These are phyloP conservation scores for Thelonectria blattea DNA, from an alignment of 2,329 filamentous ascomycete genomes.

Conservation along the genomic window DNA sequence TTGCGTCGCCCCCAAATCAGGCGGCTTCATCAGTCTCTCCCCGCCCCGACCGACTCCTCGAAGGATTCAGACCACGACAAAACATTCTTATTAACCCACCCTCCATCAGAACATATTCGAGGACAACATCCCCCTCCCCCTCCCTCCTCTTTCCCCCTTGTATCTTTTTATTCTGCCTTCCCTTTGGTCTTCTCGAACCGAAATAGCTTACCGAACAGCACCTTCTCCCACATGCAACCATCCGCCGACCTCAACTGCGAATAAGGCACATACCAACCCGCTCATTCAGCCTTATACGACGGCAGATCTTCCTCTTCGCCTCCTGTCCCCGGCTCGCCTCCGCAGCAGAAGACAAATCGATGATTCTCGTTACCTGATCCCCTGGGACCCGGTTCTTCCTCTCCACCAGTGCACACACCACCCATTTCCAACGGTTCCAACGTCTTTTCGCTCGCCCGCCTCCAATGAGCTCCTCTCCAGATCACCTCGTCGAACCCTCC, in stretches of 20 bases:
- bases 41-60: conserved; percentile 4
- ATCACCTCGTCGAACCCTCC: not conserved
- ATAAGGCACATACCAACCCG: not conserved
- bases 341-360: not conserved
- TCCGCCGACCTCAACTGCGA: not conserved
- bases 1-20: conserved; percentile 16
- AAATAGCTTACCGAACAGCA: not conserved
- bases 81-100: not conserved
- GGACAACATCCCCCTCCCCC: not conserved
- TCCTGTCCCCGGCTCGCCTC: not conserved
- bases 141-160: not conserved
- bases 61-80: conserved; percentile 9
- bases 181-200: not conserved
- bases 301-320: not conserved
- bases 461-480: conserved; percentile 1
- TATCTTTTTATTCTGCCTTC: too few species aligned
- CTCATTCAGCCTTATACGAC: not conserved
- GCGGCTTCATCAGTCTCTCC: not conserved
- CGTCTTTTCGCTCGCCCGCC: not conserved
- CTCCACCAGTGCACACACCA: not conserved
- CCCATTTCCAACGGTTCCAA: not conserved
- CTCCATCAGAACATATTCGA: not conserved
- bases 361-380: not conserved
- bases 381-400: not conserved
- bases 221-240: not conserved